Conservation (phyloP, 2,329 filamentous ascomycete genomes). For the Fusarium paranaense region DNA sequence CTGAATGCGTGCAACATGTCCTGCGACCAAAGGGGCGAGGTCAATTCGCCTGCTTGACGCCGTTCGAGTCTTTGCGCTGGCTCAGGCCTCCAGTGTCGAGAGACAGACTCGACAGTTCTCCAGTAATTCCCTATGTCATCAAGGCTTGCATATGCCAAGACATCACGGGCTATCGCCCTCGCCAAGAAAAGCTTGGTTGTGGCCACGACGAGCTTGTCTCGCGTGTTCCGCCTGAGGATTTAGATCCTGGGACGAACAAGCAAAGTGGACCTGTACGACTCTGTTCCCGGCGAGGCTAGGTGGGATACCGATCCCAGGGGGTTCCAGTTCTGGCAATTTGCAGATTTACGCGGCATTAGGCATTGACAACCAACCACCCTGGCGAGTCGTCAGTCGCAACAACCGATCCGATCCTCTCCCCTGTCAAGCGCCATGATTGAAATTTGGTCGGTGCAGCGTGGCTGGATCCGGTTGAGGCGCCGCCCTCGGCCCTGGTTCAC, state of each 20-base stretch:
- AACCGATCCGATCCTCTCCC: background rate
- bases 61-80: background rate
- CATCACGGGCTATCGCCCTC: conserved; percentile 33
- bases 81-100: conserved; percentile 1
- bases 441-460: conserved; percentile 23
- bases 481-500: conserved; percentile 12
- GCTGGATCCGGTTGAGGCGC: conserved; percentile 26
- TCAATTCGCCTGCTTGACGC: background rate
- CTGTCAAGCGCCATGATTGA: conserved; percentile 14
- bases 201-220: conserved; percentile 40
- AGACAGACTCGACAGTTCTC: conserved; percentile 5
- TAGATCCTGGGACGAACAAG: conserved; percentile 13
- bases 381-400: background rate
- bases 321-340: background rate
- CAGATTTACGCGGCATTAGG: conserved; percentile 1
- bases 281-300: background rate
- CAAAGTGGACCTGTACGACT: conserved; percentile 1
- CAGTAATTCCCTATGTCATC: conserved; percentile 28
- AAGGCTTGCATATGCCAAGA: conserved; percentile 43
- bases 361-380: background rate
- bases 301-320: background rate
- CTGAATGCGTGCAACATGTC: background rate
- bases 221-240: conserved; percentile 28
- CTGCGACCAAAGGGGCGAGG: background rate
- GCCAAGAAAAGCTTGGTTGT: conserved; percentile 48